Conservation (phyloP, 148 eudicot genomes). For the Drosera capensis region DNA sequence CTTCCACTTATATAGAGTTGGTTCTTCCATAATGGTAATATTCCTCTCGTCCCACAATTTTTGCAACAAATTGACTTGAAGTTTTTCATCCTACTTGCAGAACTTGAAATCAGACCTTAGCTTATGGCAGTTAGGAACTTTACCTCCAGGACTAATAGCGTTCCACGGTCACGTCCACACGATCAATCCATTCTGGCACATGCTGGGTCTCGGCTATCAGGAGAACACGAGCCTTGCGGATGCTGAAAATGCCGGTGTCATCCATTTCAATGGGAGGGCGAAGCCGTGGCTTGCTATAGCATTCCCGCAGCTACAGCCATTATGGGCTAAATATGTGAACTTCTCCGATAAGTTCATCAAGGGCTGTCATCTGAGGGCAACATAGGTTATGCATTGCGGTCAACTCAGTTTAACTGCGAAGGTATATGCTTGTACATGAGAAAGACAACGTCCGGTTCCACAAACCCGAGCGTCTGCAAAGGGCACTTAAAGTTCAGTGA, state of each 20-base stretch:
- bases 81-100: conserved; percentile 23
- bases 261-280: conserved; percentile 85
- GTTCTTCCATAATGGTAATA: not conserved
- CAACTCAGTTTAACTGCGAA: not conserved
- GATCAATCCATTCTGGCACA: conserved; percentile 84
- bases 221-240: conserved; percentile 53
- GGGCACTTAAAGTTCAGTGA: too few species aligned
- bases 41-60: too few species aligned
- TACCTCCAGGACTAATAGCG: conserved; percentile 93
- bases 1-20: too few species aligned
- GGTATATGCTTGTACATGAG: not conserved
- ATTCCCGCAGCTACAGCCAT: conserved; percentile 55
- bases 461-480: too few species aligned
- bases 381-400: conserved; percentile 9
- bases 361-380: conserved; percentile 51
- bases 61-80: too few species aligned
- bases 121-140: conserved; percentile 91
- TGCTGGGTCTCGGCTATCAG: conserved; percentile 91
- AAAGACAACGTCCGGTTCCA: not conserved
- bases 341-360: conserved; percentile 65
- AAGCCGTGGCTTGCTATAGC: conserved; percentile 94
- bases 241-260: conserved; percentile 67
- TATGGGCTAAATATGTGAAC: conserved; percentile 70
- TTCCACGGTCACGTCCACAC: conserved; percentile 65
- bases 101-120: conserved; percentile 85